These are phyloP conservation scores for Boletus tomentosulus DNA, from an alignment of 768 basidiomycete genomes.

Conservation along the genomic window DNA sequence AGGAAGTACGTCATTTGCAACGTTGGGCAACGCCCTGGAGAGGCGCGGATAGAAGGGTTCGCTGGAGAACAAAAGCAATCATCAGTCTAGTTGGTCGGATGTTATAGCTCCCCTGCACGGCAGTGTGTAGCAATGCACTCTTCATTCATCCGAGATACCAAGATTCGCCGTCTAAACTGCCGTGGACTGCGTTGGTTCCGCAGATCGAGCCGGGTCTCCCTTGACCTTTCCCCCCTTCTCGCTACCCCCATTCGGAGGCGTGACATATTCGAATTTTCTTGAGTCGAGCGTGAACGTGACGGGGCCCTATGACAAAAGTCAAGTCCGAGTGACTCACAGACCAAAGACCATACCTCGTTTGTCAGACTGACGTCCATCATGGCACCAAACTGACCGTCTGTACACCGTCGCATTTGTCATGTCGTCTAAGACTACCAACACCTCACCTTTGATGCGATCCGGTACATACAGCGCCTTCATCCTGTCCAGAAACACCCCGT, in stretches of 20 bases:
- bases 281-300: conserved; percentile 84
- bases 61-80: conserved; percentile 59
- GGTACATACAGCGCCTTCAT: conserved; percentile 64
- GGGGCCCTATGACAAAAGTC: conserved; percentile 53
- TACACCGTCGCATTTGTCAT: background rate
- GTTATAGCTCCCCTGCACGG: conserved; percentile 40
- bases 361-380: conserved; percentile 91
- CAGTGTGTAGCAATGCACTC: background rate
- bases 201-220: background rate
- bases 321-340: background rate
- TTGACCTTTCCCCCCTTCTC: conserved; percentile 2
- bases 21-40: conserved; percentile 53
- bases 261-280: conserved; percentile 68
- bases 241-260: conserved; percentile 12
- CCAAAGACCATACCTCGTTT: conserved; percentile 65
- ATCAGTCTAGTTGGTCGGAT: conserved; percentile 65
- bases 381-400: conserved; percentile 92
- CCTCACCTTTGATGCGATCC: conserved; percentile 73
- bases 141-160: background rate
- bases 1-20: conserved; percentile 52
- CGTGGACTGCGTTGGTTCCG: conserved; percentile 1
- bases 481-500: conserved; percentile 66
- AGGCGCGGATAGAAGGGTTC: conserved; percentile 53
- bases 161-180: background rate
- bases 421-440: background rate